A percentile compares a stretch with the other conserved stretches of the same genome.
Conservation (phyloP, 2,329 filamentous ascomycete species). For the Colletotrichum lupini region DNA sequence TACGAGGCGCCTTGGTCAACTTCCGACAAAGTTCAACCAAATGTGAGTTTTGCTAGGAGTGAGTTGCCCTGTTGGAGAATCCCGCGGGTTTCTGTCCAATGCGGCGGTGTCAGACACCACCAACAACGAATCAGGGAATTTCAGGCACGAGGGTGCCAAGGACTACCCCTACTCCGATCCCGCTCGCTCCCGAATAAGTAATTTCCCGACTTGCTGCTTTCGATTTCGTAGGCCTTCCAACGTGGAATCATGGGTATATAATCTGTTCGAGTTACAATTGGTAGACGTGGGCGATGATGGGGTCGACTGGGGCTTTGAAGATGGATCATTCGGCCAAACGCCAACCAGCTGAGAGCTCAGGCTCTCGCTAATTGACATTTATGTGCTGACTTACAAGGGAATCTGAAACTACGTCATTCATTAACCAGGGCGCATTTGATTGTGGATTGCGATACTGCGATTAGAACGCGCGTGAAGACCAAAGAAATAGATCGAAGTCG, state of each 20-base stretch:
- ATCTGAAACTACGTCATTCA: conserved; percentile 8
- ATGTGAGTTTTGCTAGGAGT: conserved; percentile 8
- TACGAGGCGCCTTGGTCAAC: neutral
- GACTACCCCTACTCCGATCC: conserved; percentile 25
- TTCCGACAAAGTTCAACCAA: neutral
- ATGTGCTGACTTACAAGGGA: neutral
- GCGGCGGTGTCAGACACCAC: neutral
- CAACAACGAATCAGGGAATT: neutral
- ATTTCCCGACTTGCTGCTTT: conserved; percentile 1
- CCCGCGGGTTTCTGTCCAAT: neutral
- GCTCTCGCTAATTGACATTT: neutral
- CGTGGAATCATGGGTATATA: neutral
- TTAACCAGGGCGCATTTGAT: neutral
- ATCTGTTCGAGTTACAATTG: neutral
- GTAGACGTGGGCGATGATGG: neutral
- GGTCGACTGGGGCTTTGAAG: neutral
- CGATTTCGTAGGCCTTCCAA: no score
- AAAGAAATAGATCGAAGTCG: neutral
- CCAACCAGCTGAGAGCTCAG: neutral
- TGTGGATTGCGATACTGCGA: neutral
- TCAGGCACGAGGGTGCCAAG: conserved; percentile 8
- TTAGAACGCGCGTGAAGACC: neutral
- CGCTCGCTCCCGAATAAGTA: conserved; percentile 18
- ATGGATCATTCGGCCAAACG: neutral
- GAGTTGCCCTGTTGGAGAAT: neutral